A percentile compares a stretch with the other conserved stretches of the same genome.
These are phyloP conservation scores for Inga laurina DNA, from an alignment of 306 rosid species.

Conservation along the genomic window DNA sequence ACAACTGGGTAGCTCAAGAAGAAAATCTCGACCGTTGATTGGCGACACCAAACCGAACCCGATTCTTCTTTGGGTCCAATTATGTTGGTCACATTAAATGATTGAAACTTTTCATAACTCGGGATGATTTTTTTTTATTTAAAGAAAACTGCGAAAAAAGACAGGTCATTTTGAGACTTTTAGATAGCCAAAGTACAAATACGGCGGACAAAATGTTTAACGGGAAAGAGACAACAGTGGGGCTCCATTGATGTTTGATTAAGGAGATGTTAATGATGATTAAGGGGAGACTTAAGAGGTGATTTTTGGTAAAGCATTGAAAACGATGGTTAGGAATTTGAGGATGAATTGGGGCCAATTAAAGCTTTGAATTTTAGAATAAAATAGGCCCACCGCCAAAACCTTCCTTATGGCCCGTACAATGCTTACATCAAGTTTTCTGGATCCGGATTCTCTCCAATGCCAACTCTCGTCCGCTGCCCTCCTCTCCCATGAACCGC, in stretches of 20 bases:
- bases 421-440: no score
- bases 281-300: conserved; percentile 8
- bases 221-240: background rate
- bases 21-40: background rate
- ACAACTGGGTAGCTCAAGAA: background rate
- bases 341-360: background rate
- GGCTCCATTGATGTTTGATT: conserved; percentile 30
- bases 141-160: background rate
- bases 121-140: no score
- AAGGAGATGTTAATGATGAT: conserved; percentile 8
- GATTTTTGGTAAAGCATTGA: conserved; percentile 37
- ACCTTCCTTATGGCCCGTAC: background rate
- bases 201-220: background rate
- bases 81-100: no score
- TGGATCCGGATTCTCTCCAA: no score
- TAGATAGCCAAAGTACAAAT: conserved; percentile 18
- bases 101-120: no score
- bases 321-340: conserved; percentile 32
- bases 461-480: no score
- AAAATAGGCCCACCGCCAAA: conserved; percentile 38
- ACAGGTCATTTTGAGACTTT: background rate
- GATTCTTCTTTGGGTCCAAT: conserved; percentile 1
- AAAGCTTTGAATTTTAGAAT: conserved; percentile 5
- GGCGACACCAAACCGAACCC: accelerated
- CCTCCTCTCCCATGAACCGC: no score